A percentile compares a stretch with the other conserved stretches of the same genome.
Evolutionary conservation across 768 basidiomycete species (phyloP).

Genomic region (Phanerochaete sordida): DNA sequence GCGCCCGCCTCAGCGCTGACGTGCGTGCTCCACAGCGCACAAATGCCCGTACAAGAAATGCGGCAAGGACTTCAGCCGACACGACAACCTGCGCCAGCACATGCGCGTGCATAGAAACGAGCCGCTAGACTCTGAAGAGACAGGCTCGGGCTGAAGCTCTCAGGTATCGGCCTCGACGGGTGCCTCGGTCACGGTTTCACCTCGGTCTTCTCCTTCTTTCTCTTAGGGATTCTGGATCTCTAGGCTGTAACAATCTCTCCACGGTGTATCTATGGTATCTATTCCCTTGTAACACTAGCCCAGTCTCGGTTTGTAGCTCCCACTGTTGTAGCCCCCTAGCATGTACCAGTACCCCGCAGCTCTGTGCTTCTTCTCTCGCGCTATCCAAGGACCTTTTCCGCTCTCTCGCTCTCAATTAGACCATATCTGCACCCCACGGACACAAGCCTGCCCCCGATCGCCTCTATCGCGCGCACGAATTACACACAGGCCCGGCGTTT

Average conservation of each 20-base stretch:
- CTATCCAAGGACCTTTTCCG: not conserved
- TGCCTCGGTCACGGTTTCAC: not conserved
- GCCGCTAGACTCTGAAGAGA: conserved; percentile 13
- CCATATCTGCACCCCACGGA: not conserved
- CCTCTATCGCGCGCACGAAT: not conserved
- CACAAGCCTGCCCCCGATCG: not conserved
- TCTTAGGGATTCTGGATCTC: no score
- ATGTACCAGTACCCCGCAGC: not conserved
- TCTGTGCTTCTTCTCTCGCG: not conserved
- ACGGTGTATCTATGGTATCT: conserved; percentile 1
- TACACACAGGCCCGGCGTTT: not conserved
- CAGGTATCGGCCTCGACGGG: not conserved
- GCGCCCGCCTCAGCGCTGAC: conserved; percentile 9
- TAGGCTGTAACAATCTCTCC: not conserved
- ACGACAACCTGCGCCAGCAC: conserved; percentile 87
- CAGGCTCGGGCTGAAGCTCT: conserved; percentile 19
- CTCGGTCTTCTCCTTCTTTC: not conserved
- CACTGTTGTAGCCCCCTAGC: not conserved
- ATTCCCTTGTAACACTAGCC: not conserved
- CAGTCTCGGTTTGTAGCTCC: not conserved
- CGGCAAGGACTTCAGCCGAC: conserved; percentile 80
- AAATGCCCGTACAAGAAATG: conserved; percentile 78
- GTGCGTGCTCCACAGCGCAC: conserved; percentile 49
- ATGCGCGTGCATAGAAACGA: conserved; percentile 64
- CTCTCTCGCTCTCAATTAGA: not conserved